Base-by-base conservation (phyloP, 2,329 filamentous ascomycete genomes). In the Penicillium sp. region DNA sequence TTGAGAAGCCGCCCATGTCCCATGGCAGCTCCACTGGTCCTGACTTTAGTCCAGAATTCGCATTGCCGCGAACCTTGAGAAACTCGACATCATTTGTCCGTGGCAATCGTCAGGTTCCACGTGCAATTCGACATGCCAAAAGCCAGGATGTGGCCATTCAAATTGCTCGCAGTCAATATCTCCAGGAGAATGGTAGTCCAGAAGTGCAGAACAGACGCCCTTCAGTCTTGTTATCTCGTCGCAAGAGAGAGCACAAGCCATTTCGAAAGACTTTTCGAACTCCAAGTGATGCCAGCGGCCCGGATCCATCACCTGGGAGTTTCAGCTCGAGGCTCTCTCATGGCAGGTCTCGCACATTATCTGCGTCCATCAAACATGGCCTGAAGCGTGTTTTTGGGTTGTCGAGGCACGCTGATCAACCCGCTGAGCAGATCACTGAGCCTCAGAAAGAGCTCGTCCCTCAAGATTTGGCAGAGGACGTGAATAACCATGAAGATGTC, bases 21-120 rank as follows among this genome's bases (percentile, higher is more conserved):
- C 51, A 52, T 22, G 51, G 56, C 2, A 52, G 59, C 45, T 51
- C 53, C 10, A 52, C 43, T 24, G 63, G 62, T 44, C 55, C 57
- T 7, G 60, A 67, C 5, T 51, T 59, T 22, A 64, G 64, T 26
- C 57, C 62, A 11, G 60, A 55, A 13, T 59, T 66, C 29, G 55
- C 58, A 22, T 10, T 66, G 22, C 58, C 63, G 27, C 61, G 63
- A 21, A 71, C 70, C 3, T 61, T 79, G 55, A 70, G 72, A 54
- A 74, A 70, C n/a, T 79, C 79, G 1, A 66, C 75, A 51, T 79
- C 78, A 14, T 78, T 80, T 52, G 67, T 77, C 35, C 69, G 68
- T 51, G 66, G 72, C 21, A 64, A 60, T 43, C 66, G 62, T 11
- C 48, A 56, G 29, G 45, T 58, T 19, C 53, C 60, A 29, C 59